Base-by-base conservation (phyloP, 2,329 filamentous ascomycete species). In the Cordyceps militaris region DNA sequence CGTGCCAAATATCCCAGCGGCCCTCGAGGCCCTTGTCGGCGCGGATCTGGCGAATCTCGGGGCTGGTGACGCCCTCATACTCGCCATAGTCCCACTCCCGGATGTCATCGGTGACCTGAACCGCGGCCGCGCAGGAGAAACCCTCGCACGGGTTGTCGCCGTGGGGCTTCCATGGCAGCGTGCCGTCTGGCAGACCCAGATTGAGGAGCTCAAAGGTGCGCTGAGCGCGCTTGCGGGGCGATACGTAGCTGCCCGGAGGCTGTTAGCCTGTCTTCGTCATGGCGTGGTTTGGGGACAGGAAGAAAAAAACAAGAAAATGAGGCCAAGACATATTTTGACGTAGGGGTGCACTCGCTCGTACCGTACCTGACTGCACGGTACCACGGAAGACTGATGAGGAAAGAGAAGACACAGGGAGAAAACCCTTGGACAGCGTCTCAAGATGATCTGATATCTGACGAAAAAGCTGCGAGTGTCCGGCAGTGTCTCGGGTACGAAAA, bases 1-100 rank as follows among this genome's bases (percentile, higher is more conserved):
- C 90, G n/a, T 76, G 78, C 91, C 91, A 96, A 62, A 96, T 95
- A 73, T 94, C 88, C 90, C 90, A 95, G 24, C 73, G 70, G 4
- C 75, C 78, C 1, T 38, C 63, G 21, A 80, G 74, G 8, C 88
- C 88, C 59, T 83, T 75, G 65, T 79, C 75, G 60, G 73, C 76
- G 52, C 81, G 80, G 63, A 74, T 66, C 54, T 78, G 76, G 52
- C 81, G 77, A 67, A 95, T 95, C 63, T 90, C 78, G 16, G 78
- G 73, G 61, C 80, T 86, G 36, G 87, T 90, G 67, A 94, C 80
- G 9, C 91, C 91, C 73, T 96, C 90, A 67, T 95, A 96, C 63
- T 87, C 82, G 46, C 89, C 91, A 67, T 96, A 95, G 72, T 94
- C 87, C 90, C 91, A 94, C 70, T 94, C 89, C 16, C 88, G 81